Evolutionary conservation across 257 asterid genomes (phyloP), one percentile per base, ranked within the genome.

Genomic region (Lycium ferocissimum): DNA sequence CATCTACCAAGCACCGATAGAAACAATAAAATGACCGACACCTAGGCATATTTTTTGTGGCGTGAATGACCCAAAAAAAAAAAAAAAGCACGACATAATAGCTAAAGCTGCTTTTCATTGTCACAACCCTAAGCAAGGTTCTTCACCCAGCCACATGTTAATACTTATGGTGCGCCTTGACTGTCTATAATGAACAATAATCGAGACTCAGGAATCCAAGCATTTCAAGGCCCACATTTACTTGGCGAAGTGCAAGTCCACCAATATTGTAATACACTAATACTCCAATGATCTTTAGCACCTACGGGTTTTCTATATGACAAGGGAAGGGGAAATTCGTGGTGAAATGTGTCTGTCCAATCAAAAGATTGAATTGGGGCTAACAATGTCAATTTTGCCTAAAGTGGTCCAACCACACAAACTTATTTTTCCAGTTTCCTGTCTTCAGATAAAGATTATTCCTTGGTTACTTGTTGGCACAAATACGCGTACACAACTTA

Each of bases 41-140:
- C 7, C 1, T 26, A 53, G 61, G 45, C 61, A 75, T 49, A 49
- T 22, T 22, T 75, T 47, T 22, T 22, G 81, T 47, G 22, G 81
- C 0, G 45, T n/a, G 80, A 73, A 45, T 45, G 38, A 7, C 43
- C 10, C 6, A 49, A 1, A 17, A 17, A 1, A 17, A 1, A 76
- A 51, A 6, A 49, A 22, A 22, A 20, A 35, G 40, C 81, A 20
- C 12, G 62, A 49, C 10, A 1, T 17, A 75, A 75, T 12, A 75
- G 13, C 40, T 49, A 49, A 75, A 75, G 81, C 45, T 49, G 62
- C 45, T 73, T 22, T 43, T 22, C 2, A 20, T 20, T 12, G 0
- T 75, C 62, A 47, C 81, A 75, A 22, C 62, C 62, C 61, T 49
- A 22, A 75, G 80, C 65, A 53, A 76, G 65, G 82, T 76, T 76